Base-by-base conservation (phyloP, 192 early-diverging fungal genomes). In the Coemansia sp. region DNA sequence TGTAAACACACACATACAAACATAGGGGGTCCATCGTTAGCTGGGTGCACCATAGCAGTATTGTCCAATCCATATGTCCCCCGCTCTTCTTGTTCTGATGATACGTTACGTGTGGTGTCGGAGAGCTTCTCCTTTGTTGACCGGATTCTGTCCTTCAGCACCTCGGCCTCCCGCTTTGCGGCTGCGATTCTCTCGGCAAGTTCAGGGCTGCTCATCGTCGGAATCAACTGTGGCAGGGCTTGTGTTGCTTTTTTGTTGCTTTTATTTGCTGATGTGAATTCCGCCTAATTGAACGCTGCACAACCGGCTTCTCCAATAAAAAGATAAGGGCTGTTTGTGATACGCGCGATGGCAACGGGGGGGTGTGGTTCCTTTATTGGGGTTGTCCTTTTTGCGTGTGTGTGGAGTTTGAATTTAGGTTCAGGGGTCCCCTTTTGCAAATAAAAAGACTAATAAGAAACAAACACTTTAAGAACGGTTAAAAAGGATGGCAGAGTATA, bases 71-170 rank as follows among this genome's bases (percentile, higher is more conserved):
- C n/a, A n/a, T n/a, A n/a, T n/a, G n/a, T n/a, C n/a, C n/a, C n/a
- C n/a, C n/a, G n/a, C n/a, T n/a, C n/a, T n/a, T n/a, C n/a, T n/a
- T n/a, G n/a, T n/a, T n/a, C n/a, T n/a, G n/a, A n/a, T 25, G 64
- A 65, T 71, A 73, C 87, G 70, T 83, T 92, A 97, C 96, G 82
- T 56, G 96, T 93, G 47, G 93, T 96, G 82, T 99, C 97, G 22
- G 91, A 92, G 31, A 99, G 87, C 52, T 94, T 91, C 62, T 94
- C 91, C 73, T 90, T 93, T 67, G 92, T 96, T 68, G 89, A 87
- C 81, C 92, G 93, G 75, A 99, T 97, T 72, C 89, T 89, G 63
- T 99, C 97, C 78, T 98, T 99, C 40, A 99, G 75, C 50, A 84
- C 83, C 80, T 99, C 97, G 22, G 97, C 95, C 61, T 99, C 97